Conservation (phyloP, 2,329 filamentous ascomycete species). For the Penicillium sp. region DNA sequence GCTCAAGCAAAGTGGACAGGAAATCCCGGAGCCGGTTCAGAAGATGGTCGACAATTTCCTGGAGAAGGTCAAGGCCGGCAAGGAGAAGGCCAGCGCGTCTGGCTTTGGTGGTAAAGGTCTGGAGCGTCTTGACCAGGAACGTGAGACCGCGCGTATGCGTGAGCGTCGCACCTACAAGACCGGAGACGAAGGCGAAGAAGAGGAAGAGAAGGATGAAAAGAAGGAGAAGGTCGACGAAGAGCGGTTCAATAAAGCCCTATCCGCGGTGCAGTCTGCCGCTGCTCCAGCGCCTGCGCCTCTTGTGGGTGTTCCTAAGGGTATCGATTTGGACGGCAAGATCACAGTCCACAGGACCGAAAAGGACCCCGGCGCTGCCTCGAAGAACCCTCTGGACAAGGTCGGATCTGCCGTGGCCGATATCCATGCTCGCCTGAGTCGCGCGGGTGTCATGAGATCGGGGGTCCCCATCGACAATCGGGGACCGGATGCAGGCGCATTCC, state of each 20-base stretch:
- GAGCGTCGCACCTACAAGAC: slow-evolving; percentile 89
- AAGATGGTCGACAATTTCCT: slow-evolving; percentile 68
- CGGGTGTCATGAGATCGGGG: slow-evolving; percentile 84
- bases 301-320: slow-evolving; percentile 56
- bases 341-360: slow-evolving; percentile 71
- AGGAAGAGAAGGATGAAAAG: slow-evolving; percentile 68
- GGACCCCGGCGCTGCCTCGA: slow-evolving; percentile 49
- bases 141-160: slow-evolving; percentile 80
- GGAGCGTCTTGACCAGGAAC: slow-evolving; percentile 86
- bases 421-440: slow-evolving; percentile 84
- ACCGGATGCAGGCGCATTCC: slow-evolving; percentile 93
- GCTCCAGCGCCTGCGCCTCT: slow-evolving; percentile 43
- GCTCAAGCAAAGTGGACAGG: slow-evolving; percentile 85
- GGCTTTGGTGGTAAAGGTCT: slow-evolving; percentile 96
- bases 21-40: slow-evolving; percentile 70
- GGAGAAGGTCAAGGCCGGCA: slow-evolving; percentile 89
- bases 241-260: slow-evolving; percentile 61
- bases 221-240: slow-evolving; percentile 63
- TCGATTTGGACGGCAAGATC: slow-evolving; percentile 68
- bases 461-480: slow-evolving; percentile 98
- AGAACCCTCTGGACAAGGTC: slow-evolving; percentile 79
- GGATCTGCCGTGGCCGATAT: slow-evolving; percentile 89
- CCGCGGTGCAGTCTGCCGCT: slow-evolving; percentile 64
- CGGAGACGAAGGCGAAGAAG: slow-evolving; percentile 78
- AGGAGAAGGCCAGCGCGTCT: slow-evolving; percentile 78